A percentile compares a stretch with the other conserved stretches of the same genome.
Evolutionary conservation across 441 rosid species (phyloP).

Genomic region (Pelargonium exstipulatum): DNA sequence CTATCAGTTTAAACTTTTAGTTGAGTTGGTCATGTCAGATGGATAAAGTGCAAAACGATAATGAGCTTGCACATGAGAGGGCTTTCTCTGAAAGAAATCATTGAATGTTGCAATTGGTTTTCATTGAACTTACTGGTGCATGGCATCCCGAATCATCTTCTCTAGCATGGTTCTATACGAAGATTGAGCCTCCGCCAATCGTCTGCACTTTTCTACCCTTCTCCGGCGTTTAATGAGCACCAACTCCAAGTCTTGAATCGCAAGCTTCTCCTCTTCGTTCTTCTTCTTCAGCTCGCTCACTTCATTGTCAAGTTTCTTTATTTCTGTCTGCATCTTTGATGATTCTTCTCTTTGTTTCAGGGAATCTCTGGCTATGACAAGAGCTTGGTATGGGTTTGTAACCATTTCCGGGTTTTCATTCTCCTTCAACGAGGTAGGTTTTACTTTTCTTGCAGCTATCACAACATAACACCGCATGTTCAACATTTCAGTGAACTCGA

Average conservation of each 20-base stretch:
- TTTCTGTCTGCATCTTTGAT: slow-evolving; percentile 49
- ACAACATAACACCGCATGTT: slow-evolving; percentile 9
- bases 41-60: too few species aligned
- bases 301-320: slow-evolving; percentile 61
- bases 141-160: slow-evolving; percentile 96
- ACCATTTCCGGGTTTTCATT: slow-evolving; percentile 57
- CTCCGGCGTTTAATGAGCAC: slow-evolving; percentile 68
- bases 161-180: slow-evolving; percentile 69
- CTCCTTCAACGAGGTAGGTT: slow-evolving; percentile 47
- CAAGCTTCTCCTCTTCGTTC: slow-evolving; percentile 56
- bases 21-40: too few species aligned
- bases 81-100: too few species aligned
- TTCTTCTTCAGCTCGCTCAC: slow-evolving; percentile 46
- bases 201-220: slow-evolving; percentile 86
- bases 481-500: not conserved
- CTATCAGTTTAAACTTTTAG: too few species aligned
- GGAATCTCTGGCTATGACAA: slow-evolving; percentile 72
- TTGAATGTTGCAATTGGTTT: not conserved
- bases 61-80: not conserved
- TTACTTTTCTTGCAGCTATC: slow-evolving; percentile 46
- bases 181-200: slow-evolving; percentile 88
- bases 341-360: slow-evolving; percentile 68
- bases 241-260: slow-evolving; percentile 71
- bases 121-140: slow-evolving; percentile 77
- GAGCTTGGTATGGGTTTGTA: slow-evolving; percentile 67